Evolutionary conservation across 148 eudicot species (phyloP), one percentile per base, ranked within the genome.

Genomic region (Talinum fruticosum): DNA sequence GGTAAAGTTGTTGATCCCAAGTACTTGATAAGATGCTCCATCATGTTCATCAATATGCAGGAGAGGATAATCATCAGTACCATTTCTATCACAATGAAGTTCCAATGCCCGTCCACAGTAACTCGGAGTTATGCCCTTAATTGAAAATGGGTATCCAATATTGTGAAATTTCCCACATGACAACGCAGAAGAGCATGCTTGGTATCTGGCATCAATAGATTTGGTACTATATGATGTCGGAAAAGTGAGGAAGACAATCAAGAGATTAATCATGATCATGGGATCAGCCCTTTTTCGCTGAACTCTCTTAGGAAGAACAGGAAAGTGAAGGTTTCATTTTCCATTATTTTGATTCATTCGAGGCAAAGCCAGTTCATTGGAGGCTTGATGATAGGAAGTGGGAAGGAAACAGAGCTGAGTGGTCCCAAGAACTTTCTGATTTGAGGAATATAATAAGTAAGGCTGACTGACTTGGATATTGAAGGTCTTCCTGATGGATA

Each of bases 91-190:
- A 70, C 82, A 79, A 3, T 68, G 69, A 54, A 80, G 78, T 62
- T 54, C 41, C 78, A 80, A 69, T 24, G 24, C 54, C 1, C 30
- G 69, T 35, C 82, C 82, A 29, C 82, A 80, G 8, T 68, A 57
- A 1, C 3, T 1, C 0, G 78, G 74, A 45, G 78, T 80, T 10
- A 59, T 14, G 57, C 57, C 78, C 30, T 8, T 18, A 8, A 77
- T 74, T 66, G 78, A 74, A 54, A 79, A 79, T 73, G 82, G 82
- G 24, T 74, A 79, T 54, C 82, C 82, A 26, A 79, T n/a, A 29
- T 80, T 57, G 10, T 35, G 19, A 41, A 74, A 2, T 6, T 38
- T 68, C 53, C 78, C 82, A 44, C 82, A 80, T 7, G 82, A 57
- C 2, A 68, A 41, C 26, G 33, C 1, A n/a, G 75, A 7, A 54